phyloP scores from a whole-genome alignment of 139 green algal genomes.

The Volvox africanus region DNA sequence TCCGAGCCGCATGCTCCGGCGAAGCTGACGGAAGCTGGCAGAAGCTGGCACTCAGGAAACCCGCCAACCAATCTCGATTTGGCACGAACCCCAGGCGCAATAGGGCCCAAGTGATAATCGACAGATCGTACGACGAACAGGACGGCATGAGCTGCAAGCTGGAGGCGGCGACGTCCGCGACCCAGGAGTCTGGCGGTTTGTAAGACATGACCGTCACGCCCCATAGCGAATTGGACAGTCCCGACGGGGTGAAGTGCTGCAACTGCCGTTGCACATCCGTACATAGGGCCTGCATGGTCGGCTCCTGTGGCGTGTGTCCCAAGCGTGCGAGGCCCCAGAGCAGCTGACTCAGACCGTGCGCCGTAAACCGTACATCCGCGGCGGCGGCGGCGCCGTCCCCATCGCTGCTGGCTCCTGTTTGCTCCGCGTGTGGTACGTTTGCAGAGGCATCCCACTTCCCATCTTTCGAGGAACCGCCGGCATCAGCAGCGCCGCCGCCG shows the following conservation, averaged over 20 bases:
- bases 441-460: too few species aligned
- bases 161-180: not conserved
- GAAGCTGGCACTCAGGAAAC: conserved; percentile 16
- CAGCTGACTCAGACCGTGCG: conserved; percentile 35
- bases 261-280: not conserved
- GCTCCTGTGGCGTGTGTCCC: not conserved
- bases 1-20: conserved; percentile 28
- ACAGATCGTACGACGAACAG: conserved; percentile 27
- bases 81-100: conserved; percentile 16
- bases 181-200: not conserved
- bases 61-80: not conserved
- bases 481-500: not conserved
- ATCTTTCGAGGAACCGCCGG: too few species aligned
- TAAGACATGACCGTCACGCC: not conserved
- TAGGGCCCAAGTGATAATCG: not conserved
- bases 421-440: too few species aligned
- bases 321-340: conserved; percentile 16
- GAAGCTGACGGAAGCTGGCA: not conserved
- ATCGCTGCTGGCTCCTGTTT: not conserved
- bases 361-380: not conserved
- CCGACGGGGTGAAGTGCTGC: not conserved
- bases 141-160: conserved; percentile 7
- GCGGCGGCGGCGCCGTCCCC: not conserved
- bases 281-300: not conserved
- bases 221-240: conserved; percentile 27